Base-by-base conservation (phyloP, 495 filamentous ascomycete genomes). In the Podospora fimiseda region DNA sequence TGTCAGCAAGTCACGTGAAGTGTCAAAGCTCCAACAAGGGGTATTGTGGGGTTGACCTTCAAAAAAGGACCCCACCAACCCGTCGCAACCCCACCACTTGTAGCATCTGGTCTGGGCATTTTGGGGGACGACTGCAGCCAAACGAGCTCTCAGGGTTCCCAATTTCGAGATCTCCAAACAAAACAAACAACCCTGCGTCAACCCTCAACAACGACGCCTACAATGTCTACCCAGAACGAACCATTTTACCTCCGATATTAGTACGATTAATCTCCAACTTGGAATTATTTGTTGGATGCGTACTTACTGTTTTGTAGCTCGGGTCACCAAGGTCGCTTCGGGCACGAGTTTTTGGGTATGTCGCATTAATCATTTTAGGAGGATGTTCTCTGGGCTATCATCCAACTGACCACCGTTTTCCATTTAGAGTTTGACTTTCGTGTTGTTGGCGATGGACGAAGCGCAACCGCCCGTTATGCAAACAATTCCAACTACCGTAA, bases 401-500 rank as follows among this genome's bases (percentile, higher is more conserved):
- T n/a, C n/a, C n/a, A 21, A 33, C 43, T 64, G 27, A 63, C 49
- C 20, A 13, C 4, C 5, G 13, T 44, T 23, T 6, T 15, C 2
- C 47, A 50, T 49, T 9, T 55, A 97, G 93, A 99, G 74, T 99
- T 97, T 71, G 94, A 99, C 70, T 90, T 99, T 63, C 85, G 93
- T 44, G 87, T 88, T 21, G 79, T 96, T 27, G 88, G 88, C 30
- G 94, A 99, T 68, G 94, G 94, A n/a, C 82, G 88, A 40, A 95
- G 91, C 64, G 93, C 94, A 38, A 88, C 89, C 43, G 90, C 92
- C 11, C 86, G 94, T 63, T 99, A 99, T 71, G 94, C 94, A 39
- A 99, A 99, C 76, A 99, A 99, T 70, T 96, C 93, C 47, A 99
- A 97, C 72, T 99, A 99, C 73, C 85, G 94, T 58, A 97, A 97